Evolutionary conservation across 768 basidiomycete species (phyloP).

Genomic region (Kwoniella dendrophila): DNA sequence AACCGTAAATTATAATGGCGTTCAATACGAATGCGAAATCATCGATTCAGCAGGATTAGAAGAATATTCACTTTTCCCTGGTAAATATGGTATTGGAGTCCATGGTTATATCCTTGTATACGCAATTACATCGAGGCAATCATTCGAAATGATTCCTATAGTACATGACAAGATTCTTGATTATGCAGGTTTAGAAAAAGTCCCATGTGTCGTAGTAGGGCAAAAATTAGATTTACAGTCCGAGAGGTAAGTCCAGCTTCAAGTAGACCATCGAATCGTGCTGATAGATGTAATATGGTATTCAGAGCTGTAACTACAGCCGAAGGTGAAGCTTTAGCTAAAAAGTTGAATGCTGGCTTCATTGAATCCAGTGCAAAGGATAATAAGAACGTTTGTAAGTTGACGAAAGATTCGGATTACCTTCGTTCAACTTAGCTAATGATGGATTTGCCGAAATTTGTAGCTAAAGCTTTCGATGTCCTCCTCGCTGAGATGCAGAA

Average conservation of each 20-base stretch:
- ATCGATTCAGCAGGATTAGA: conserved; percentile 99
- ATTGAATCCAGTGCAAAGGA: conserved; percentile 87
- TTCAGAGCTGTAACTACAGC: conserved; percentile 70
- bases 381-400: conserved; percentile 84
- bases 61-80: conserved; percentile 90
- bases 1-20: conserved; percentile 80
- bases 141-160: conserved; percentile 92
- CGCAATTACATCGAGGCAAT: conserved; percentile 82
- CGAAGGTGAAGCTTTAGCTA: conserved; percentile 77
- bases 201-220: conserved; percentile 93
- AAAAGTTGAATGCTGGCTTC: conserved; percentile 72
- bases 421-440: neutral
- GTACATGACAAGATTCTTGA: conserved; percentile 91
- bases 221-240: conserved; percentile 80
- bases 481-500: conserved; percentile 54
- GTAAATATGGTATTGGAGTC: conserved; percentile 92
- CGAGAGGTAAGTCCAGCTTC: conserved; percentile 64
- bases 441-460: neutral
- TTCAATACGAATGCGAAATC: conserved; percentile 94
- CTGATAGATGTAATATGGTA: conserved; percentile 4
- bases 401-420: conserved; percentile 52
- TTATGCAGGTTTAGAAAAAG: conserved; percentile 77
- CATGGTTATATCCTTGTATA: conserved; percentile 98
- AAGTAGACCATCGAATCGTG: neutral
- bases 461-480: conserved; percentile 54